These are phyloP conservation scores for Canna indica DNA, from an alignment of 176 grass and related monocot genomes.

Conservation along the genomic window DNA sequence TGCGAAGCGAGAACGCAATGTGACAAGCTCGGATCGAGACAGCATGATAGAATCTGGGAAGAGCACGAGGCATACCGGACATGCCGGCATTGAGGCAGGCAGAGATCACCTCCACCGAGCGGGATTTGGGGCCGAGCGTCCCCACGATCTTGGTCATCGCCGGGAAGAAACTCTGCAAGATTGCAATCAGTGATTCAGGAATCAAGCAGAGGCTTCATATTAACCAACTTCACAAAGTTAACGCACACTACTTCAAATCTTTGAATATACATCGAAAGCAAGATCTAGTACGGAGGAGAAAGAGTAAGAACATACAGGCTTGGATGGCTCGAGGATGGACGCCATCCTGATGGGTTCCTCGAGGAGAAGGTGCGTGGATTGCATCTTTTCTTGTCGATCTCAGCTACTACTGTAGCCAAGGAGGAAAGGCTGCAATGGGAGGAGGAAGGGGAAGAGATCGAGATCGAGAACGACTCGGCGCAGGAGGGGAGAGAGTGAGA, in stretches of 20 bases:
- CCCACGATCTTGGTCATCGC: slow-evolving; percentile 99
- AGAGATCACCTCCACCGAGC: slow-evolving; percentile 78
- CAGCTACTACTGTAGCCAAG: too few relatives aligned
- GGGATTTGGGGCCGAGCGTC: slow-evolving; percentile 82
- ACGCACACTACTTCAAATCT: not conserved
- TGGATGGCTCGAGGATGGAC: slow-evolving; percentile 91
- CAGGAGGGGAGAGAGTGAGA: too few relatives aligned
- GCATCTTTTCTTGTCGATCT: slow-evolving; percentile 44
- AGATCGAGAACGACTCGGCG: too few relatives aligned
- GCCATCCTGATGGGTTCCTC: slow-evolving; percentile 93
- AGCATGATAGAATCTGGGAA: not conserved
- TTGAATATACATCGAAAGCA: not conserved
- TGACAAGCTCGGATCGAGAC: not conserved
- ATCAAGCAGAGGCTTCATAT: not conserved
- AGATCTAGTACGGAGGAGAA: slow-evolving; percentile 6
- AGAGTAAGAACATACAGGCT: slow-evolving; percentile 36
- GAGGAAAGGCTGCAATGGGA: too few relatives aligned
- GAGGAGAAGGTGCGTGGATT: slow-evolving; percentile 75
- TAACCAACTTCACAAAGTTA: not conserved
- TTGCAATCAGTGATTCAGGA: not conserved
- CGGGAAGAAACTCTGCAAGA: slow-evolving; percentile 66
- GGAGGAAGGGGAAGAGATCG: too few relatives aligned
- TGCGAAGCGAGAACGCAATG: not conserved
- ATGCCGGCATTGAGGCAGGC: slow-evolving; percentile 96
- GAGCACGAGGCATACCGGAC: slow-evolving; percentile 45